Conservation (phyloP, 2,329 filamentous ascomycete species). For the Chaetomium sp. region DNA sequence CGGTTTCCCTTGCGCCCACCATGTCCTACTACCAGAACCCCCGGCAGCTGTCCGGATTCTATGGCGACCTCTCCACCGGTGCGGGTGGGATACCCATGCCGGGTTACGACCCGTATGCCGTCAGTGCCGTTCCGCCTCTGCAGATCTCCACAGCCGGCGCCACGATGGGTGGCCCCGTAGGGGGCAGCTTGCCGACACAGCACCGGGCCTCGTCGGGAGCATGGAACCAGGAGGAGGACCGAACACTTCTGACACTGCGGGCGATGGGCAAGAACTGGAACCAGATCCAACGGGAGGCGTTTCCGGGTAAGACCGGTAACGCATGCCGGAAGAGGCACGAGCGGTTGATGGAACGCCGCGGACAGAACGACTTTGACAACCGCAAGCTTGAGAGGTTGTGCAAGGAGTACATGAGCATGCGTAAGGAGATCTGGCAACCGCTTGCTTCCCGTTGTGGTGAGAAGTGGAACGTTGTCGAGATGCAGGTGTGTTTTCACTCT, state of each 20-base stretch:
- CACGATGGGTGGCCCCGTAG: slow-evolving; percentile 24
- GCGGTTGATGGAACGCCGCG: slow-evolving; percentile 68
- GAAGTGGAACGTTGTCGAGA: slow-evolving; percentile 67
- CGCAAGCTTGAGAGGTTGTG: slow-evolving; percentile 68
- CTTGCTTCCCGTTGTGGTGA: slow-evolving; percentile 72
- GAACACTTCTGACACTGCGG: slow-evolving; percentile 63
- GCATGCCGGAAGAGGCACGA: slow-evolving; percentile 88
- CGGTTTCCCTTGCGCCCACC: slow-evolving; percentile 22
- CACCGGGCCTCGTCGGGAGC: slow-evolving; percentile 55
- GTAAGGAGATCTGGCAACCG: slow-evolving; percentile 74
- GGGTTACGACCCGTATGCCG: slow-evolving; percentile 30
- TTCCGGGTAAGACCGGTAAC: slow-evolving; percentile 71
- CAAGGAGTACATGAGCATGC: slow-evolving; percentile 69
- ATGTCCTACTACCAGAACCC: slow-evolving; percentile 31
- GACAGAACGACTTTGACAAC: slow-evolving; percentile 71
- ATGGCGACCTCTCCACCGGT: slow-evolving; percentile 28
- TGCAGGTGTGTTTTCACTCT: slow-evolving; percentile 45
- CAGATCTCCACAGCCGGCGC: slow-evolving; percentile 24
- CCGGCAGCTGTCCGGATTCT: slow-evolving; percentile 27
- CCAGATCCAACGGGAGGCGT: slow-evolving; percentile 69
- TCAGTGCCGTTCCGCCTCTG: slow-evolving; percentile 29
- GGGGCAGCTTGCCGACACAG: slow-evolving; percentile 30
- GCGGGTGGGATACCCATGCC: slow-evolving; percentile 24
- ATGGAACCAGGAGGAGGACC: slow-evolving; percentile 71
- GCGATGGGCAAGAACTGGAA: slow-evolving; percentile 76